These are phyloP conservation scores for Saccharomyces hybrid DNA, from an alignment of 1,139 yeast species.

Conservation along the genomic window DNA sequence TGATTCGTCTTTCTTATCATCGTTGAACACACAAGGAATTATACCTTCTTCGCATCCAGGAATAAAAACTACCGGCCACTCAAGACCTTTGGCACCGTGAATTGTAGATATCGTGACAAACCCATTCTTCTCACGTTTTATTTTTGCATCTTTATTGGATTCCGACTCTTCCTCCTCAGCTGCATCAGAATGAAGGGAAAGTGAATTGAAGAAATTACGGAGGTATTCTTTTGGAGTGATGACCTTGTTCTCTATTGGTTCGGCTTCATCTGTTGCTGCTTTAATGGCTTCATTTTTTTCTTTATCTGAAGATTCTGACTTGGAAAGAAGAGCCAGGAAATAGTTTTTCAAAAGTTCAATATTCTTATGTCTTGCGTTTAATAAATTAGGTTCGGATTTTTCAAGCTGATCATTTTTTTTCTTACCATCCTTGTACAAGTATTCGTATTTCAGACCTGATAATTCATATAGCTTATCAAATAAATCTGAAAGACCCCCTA, in stretches of 20 bases:
- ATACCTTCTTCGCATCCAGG: constrained; percentile 60
- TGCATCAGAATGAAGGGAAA: constrained; percentile 44
- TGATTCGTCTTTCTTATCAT: constrained; percentile 34
- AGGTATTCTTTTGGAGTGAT: constrained; percentile 32
- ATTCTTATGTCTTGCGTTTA: constrained; percentile 34
- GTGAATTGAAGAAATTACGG: constrained; percentile 49
- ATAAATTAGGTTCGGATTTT: constrained; percentile 12
- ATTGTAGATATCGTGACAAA: constrained; percentile 58
- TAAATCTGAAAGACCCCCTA: constrained; percentile 18
- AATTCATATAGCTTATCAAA: constrained; percentile 27
- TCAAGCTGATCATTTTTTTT: constrained; percentile 14
- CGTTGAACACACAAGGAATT: constrained; percentile 47
- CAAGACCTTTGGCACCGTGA: constrained; percentile 89
- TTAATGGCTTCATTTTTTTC: not conserved
- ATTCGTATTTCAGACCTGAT: constrained; percentile 27
- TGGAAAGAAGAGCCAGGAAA: constrained; percentile 30
- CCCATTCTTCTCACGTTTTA: constrained; percentile 17
- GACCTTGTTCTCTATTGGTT: not conserved
- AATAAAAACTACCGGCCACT: constrained; percentile 88
- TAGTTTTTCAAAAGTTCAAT: constrained; percentile 41
- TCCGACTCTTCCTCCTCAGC: constrained; percentile 11
- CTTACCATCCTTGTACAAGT: constrained; percentile 22
- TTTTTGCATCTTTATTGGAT: constrained; percentile 14
- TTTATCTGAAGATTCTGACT: not conserved
- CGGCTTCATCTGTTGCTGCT: constrained; percentile 1